Evolutionary conservation across 2,329 filamentous ascomycete genomes (phyloP).

Genomic region (Xylaria sp.): DNA sequence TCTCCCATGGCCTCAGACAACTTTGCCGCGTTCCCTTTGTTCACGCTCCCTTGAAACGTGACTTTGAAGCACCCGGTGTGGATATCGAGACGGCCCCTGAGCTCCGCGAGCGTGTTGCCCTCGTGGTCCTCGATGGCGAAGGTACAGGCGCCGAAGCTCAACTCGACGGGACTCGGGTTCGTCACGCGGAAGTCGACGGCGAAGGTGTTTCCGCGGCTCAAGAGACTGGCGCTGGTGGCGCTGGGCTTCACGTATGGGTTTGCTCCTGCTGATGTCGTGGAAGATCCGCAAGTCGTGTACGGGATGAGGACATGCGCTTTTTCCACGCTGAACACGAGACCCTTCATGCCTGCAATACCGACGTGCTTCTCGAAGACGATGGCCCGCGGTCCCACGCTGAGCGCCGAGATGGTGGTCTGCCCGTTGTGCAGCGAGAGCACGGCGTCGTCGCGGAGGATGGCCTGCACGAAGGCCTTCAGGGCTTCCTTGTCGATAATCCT

Average conservation of each 20-base stretch:
- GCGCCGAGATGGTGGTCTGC: slow-evolving; percentile 36
- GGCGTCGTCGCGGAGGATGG: slow-evolving; percentile 34
- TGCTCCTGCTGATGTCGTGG: neutral
- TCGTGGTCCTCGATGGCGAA: slow-evolving; percentile 43
- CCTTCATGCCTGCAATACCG: slow-evolving; percentile 41
- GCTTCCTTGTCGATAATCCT: slow-evolving; percentile 41
- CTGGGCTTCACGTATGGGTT: neutral
- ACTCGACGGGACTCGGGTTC: slow-evolving; percentile 46
- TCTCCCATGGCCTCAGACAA: slow-evolving; percentile 22
- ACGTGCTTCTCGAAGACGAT: slow-evolving; percentile 45
- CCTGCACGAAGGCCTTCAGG: slow-evolving; percentile 42
- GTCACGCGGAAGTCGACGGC: slow-evolving; percentile 34
- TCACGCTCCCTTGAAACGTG: slow-evolving; percentile 38
- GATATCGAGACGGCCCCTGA: slow-evolving; percentile 45
- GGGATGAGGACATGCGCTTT: slow-evolving; percentile 8
- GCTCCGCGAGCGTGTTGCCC: slow-evolving; percentile 38
- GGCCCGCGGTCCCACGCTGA: slow-evolving; percentile 38
- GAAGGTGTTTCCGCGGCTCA: slow-evolving; percentile 10
- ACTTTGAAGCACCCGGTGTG: slow-evolving; percentile 38
- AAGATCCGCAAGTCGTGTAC: neutral
- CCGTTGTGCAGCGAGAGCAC: slow-evolving; percentile 43
- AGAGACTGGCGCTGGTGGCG: neutral
- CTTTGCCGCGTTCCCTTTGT: slow-evolving; percentile 17
- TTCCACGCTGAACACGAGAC: slow-evolving; percentile 35
- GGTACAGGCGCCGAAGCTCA: slow-evolving; percentile 45